Conservation (phyloP, 2,329 filamentous ascomycete species). For the Chlorencoelia australis region DNA sequence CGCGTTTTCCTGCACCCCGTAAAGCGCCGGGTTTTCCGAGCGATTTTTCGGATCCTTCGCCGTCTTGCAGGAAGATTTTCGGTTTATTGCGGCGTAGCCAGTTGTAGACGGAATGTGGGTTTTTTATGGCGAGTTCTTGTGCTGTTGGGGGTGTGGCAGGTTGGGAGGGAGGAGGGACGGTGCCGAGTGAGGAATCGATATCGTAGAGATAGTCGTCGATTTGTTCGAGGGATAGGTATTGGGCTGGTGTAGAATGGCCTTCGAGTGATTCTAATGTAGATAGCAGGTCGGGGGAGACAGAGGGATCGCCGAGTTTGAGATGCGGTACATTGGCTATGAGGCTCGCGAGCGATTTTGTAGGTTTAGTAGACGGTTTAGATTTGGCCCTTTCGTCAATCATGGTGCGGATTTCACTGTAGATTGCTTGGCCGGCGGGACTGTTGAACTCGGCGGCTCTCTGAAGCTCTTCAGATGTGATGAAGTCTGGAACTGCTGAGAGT, state of each 20-base stretch:
- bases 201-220: constrained; percentile 65
- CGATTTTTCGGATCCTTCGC: constrained; percentile 33
- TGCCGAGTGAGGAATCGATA: constrained; percentile 33
- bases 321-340: constrained; percentile 22
- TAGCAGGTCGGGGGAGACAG: constrained; percentile 27
- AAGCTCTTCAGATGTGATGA: constrained; percentile 21
- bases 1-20: constrained; percentile 28
- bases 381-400: constrained; percentile 19
- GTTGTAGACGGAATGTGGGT: constrained; percentile 88
- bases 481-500: constrained; percentile 16
- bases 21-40: constrained; percentile 28
- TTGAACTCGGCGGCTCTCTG: constrained; percentile 12
- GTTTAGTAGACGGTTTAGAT: constrained; percentile 8
- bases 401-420: constrained; percentile 20
- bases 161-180: constrained; percentile 21
- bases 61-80: constrained; percentile 66
- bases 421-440: constrained; percentile 19
- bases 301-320: constrained; percentile 11
- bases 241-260: constrained; percentile 43
- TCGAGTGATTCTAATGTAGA: constrained; percentile 33
- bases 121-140: constrained; percentile 50
- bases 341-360: constrained; percentile 22
- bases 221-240: constrained; percentile 60
- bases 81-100: constrained; percentile 84
- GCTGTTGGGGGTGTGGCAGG: constrained; percentile 29